Evolutionary conservation across 2,329 filamentous ascomycete species (phyloP), one percentile per base, ranked within the genome.

Genomic region (Stemphylium beticola): DNA sequence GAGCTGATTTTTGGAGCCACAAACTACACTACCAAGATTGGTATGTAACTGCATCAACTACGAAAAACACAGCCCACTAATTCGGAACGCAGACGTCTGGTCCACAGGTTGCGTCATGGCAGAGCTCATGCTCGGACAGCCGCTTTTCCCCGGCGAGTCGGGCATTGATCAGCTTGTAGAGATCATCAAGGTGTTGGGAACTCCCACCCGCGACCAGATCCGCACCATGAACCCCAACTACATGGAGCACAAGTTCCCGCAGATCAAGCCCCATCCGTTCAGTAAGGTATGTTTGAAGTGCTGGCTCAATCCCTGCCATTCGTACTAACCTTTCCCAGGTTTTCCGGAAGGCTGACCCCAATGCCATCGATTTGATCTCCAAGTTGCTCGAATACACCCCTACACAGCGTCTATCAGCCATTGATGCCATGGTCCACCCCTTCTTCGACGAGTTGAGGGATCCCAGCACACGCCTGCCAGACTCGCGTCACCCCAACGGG

Each of bases 221-320:
- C 91, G 95, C 67, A 99, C 95, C 64, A 99, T 99, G 95, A 99
- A 99, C 79, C 95, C 95, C 55, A 99, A 99, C 79, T 99, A 99
- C 79, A 99, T 99, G 95, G 95, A 99, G 81, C 95, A 99, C 82
- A 98, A 98, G 82, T 99, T 99, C 79, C 95, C 95, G 42, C 95
- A 99, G 78, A 99, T 99, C 82, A 99, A 99, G 83, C 95, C 95
- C 54, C 95, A 99, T 74, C 95, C 95, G 24, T 99, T 99, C 83
- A 96, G 90, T 81, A 98, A 98, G 85, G 85, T 87, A 71, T 67
- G 63, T 71, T n/a, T 3, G 22, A 10, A 15, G 12, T 14, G 38
- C 10, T 14, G 24, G 29, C 12, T 17, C 20, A 26, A 22, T n/a
- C 24, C 34, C 17, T 38, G 32, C n/a, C 17, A 12, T 26, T 8